These are phyloP conservation scores for Oxyria digyna DNA, from an alignment of 148 eudicot genomes.

Conservation along the genomic window DNA sequence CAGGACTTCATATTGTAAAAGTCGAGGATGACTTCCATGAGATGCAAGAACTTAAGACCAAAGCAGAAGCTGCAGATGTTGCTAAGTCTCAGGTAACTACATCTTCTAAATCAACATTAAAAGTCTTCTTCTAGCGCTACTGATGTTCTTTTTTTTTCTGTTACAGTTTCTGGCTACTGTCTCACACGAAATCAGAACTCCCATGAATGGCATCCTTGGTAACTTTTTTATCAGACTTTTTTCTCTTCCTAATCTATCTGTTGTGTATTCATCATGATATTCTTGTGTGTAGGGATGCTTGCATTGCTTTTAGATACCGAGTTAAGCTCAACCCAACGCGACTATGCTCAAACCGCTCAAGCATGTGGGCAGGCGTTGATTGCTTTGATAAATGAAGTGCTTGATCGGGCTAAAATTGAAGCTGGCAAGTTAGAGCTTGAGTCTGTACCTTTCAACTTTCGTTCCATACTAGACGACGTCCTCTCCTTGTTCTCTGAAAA, in stretches of 20 bases:
- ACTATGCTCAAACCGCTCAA: constrained; percentile 71
- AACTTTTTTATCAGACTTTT: constrained; percentile 7
- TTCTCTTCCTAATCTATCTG: not conserved
- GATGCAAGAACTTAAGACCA: constrained; percentile 45
- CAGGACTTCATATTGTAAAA: constrained; percentile 38
- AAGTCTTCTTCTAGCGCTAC: not conserved
- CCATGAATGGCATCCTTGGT: constrained; percentile 75
- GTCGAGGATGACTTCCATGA: constrained; percentile 49
- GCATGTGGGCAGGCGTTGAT: constrained; percentile 60
- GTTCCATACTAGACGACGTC: constrained; percentile 57
- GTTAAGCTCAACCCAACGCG: constrained; percentile 56
- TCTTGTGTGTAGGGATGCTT: constrained; percentile 45
- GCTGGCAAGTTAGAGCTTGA: constrained; percentile 65
- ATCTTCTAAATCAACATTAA: not conserved
- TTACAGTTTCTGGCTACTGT: constrained; percentile 67
- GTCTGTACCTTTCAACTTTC: constrained; percentile 54
- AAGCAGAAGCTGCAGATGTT: constrained; percentile 68
- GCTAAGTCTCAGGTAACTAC: constrained; percentile 64
- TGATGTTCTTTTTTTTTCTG: not conserved
- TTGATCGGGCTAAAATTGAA: constrained; percentile 66
- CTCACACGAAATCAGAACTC: constrained; percentile 70
- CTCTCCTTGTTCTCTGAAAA: constrained; percentile 65
- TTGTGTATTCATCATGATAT: not conserved
- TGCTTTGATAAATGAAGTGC: constrained; percentile 65
- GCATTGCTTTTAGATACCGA: constrained; percentile 55